Conservation (phyloP, 176 grass and related monocot genomes). For the bread wheat (Triticum aestivum) region IWGSC_CS_RefSeq_v2.1 NC_057813.1:501487045-501487544, state of each 20-base stretch:
- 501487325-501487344: not conserved
- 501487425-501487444: not conserved
- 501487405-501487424: not conserved
- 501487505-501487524: too few species aligned
- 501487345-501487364: not conserved
- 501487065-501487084: not conserved
- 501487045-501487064: not conserved
- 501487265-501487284: not conserved
- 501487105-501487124: constrained; percentile 2
- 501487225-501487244: not conserved
- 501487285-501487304: not conserved
- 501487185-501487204: not conserved
- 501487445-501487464: not conserved
- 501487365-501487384: not conserved
- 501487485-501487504: too few species aligned
- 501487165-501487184: not conserved
- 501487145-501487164: constrained; percentile 13
- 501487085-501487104: not conserved
- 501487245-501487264: not conserved
- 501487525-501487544: too few species aligned
- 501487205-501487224: not conserved
- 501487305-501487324: not conserved
- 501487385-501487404: not conserved
- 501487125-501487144: not conserved
- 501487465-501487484: too few species aligned